Percentiles rank a stretch among this genome's conserved stretches.
These are phyloP conservation scores for Suhomyces faveliae DNA, from an alignment of 805 yeast species.

Conservation along the genomic window DNA sequence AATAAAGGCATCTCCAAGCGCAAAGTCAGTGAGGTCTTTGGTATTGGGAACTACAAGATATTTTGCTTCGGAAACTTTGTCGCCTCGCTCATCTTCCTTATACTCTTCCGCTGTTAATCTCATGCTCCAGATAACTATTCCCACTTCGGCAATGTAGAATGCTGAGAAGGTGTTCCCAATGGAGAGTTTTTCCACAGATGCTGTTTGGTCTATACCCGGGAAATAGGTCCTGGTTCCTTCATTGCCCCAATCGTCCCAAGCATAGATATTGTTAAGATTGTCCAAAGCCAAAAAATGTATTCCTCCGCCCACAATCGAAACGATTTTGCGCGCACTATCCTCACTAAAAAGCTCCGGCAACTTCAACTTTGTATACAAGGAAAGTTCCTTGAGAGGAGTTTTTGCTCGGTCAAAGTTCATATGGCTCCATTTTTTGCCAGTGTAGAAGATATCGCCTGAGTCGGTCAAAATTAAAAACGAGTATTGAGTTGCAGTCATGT, in stretches of 20 bases:
- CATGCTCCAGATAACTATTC: conserved; percentile 58
- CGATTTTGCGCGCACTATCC: conserved; percentile 28
- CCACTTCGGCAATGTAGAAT: conserved; percentile 47
- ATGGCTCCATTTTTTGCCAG: conserved; percentile 41
- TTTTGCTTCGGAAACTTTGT: conserved; percentile 29
- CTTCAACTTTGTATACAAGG: conserved; percentile 23
- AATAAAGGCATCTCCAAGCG: conserved; percentile 52
- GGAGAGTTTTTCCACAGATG: conserved; percentile 43
- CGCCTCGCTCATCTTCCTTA: conserved; percentile 15
- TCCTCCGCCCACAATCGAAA: conserved; percentile 60
- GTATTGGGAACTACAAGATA: conserved; percentile 44
- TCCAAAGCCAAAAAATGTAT: conserved; percentile 63
- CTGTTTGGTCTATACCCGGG: conserved; percentile 20
- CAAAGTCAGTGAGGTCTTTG: conserved; percentile 48
- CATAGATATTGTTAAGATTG: conserved; percentile 46
- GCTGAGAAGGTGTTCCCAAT: conserved; percentile 71
- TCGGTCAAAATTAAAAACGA: conserved; percentile 57
- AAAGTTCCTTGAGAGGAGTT: conserved; percentile 11
- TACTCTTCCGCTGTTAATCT: conserved; percentile 25
- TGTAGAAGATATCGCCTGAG: conserved; percentile 53
- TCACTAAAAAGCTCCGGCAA: conserved; percentile 13
- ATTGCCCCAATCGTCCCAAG: conserved; percentile 51
- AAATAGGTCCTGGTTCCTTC: conserved; percentile 48
- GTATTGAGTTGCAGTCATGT: conserved; percentile 63
- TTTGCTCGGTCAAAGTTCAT: too few relatives aligned